Evolutionary conservation across 108 stramenopile genomes (phyloP).

Genomic region (Seminavis robusta): DNA sequence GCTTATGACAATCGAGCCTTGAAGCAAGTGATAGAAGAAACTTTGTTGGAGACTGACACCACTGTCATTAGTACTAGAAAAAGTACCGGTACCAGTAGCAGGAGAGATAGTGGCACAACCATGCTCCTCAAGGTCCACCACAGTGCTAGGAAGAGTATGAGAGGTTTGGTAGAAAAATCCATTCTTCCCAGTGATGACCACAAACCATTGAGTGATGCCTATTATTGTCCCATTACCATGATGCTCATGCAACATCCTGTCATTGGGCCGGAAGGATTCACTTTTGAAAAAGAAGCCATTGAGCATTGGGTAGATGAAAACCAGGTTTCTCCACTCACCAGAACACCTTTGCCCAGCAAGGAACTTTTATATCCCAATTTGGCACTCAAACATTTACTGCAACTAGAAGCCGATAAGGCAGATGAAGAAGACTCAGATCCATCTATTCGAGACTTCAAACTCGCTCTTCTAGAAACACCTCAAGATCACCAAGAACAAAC

Average conservation of each 20-base stretch:
- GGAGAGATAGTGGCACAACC: neutral
- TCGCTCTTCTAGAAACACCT: too few species aligned
- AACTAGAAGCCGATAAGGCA: slow-evolving; percentile 5
- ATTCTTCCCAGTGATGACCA: neutral
- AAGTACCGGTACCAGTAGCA: neutral
- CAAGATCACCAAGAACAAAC: too few species aligned
- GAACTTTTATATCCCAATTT: slow-evolving; percentile 18
- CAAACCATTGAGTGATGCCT: slow-evolving; percentile 7
- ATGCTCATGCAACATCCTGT: slow-evolving; percentile 16
- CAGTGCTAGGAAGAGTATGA: neutral
- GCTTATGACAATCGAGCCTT: slow-evolving; percentile 17
- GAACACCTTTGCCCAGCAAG: neutral
- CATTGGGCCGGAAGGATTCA: slow-evolving; percentile 22
- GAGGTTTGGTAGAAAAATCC: slow-evolving; percentile 1
- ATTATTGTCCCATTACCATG: slow-evolving; percentile 19
- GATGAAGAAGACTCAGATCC: too few species aligned
- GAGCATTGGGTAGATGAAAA: slow-evolving; percentile 17
- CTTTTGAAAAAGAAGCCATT: slow-evolving; percentile 21
- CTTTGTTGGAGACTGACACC: too few species aligned
- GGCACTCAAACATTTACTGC: slow-evolving; percentile 9
- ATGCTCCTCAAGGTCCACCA: neutral
- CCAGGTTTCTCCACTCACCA: neutral
- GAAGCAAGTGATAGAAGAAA: slow-evolving; percentile 12
- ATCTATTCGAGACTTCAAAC: too few species aligned
- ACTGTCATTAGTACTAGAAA: too few species aligned